Evolutionary conservation across 2,329 filamentous ascomycete genomes (phyloP), one percentile per base, ranked within the genome.

Genomic region (Sclerotinia minor): DNA sequence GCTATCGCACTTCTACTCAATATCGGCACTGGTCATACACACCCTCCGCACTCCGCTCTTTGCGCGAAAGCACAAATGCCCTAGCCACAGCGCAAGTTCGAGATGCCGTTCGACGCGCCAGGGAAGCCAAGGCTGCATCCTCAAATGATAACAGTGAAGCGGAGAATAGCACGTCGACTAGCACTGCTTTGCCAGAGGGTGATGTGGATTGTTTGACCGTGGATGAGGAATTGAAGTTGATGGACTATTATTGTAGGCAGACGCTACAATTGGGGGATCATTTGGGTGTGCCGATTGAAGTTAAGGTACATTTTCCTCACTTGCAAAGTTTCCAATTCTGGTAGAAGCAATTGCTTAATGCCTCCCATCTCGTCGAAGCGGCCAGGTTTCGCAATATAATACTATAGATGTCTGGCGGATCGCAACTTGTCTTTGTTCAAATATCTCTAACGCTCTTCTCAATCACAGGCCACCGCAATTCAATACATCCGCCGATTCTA

Each of bases 21-120:
- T 98, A 88, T 77, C 87, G 91, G 54, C 84, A 96, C 68, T 99
- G 95, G 95, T 97, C 94, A 15, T 98, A 94, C 80, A 92, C 92
- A 0, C 86, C 89, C 3, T 80, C 87, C 3, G 87, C 89, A 50
- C 86, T 99, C 5, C 83, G 85, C 60, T 84, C 88, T 2, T 84
- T 94, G 32, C 91, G 95, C 68, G 81, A 84, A 53, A 89, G 89
- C 72, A 97, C 94, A 44, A 97, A 97, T 80, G 80, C 84, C 13
- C 84, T 92, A 61, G 95, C 95, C 76, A 79, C 89, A 80, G 83
- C 94, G 69, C 87, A 88, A 71, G 83, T 89, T 75, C 79, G 83
- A 75, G 80, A 83, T 73, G 85, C 87, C 67, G 80, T 89, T 73
- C 81, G 80, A 72, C 80, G 84, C 70, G 77, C 79, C 64, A 78